Conservation (phyloP, 148 eudicot species). For the Cornus suecica region DNA sequence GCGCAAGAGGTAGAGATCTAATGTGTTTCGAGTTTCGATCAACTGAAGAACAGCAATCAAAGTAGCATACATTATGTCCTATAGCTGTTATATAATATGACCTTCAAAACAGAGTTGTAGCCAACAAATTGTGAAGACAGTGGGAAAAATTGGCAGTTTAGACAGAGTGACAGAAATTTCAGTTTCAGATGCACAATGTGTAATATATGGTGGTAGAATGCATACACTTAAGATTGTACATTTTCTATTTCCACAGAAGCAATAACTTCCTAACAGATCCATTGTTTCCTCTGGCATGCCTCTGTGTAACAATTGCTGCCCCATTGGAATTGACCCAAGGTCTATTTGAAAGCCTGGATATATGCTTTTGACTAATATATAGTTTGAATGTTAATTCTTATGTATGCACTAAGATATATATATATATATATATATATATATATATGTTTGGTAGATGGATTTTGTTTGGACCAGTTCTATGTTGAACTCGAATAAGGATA, state of each 20-base stretch:
- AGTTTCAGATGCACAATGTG: conserved; percentile 10
- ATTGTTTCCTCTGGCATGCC: conserved; percentile 8
- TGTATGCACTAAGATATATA: too few species aligned
- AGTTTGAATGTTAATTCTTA: background rate
- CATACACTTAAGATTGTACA: conserved; percentile 2
- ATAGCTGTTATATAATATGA: background rate
- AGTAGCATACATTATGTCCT: background rate
- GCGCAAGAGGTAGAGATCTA: conserved; percentile 41
- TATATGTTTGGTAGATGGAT: too few species aligned
- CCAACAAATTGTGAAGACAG: background rate
- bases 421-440: too few species aligned
- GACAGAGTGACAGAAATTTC: background rate
- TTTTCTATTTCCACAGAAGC: conserved; percentile 10
- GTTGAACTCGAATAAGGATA: too few species aligned
- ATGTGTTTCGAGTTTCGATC: background rate
- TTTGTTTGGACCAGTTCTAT: too few species aligned
- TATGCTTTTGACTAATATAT: background rate
- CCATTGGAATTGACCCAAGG: background rate
- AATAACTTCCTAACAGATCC: conserved; percentile 19
- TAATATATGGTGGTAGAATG: conserved; percentile 14
- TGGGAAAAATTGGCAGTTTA: conserved; percentile 5
- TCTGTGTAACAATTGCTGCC: background rate
- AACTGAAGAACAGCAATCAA: background rate
- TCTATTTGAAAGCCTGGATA: background rate
- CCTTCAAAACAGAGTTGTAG: background rate